phyloP scores from a whole-genome alignment of 2,329 filamentous ascomycete species.

The Blumeria hordei region DNA sequence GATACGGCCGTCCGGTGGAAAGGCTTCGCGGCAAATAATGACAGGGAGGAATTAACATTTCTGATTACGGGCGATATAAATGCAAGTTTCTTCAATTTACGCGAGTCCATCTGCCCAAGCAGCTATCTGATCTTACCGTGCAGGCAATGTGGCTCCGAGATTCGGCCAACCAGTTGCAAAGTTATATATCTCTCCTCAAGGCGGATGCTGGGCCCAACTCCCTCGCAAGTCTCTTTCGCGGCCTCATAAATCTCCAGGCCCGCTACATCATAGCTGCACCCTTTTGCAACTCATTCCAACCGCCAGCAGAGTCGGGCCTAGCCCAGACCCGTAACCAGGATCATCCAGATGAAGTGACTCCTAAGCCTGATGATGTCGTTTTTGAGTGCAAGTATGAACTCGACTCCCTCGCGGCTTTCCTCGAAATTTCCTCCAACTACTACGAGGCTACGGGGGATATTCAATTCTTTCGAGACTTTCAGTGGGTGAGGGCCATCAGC shows the following conservation, averaged over 20 bases:
- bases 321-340: constrained; percentile 30
- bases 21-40: constrained; percentile 29
- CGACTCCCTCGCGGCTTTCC: constrained; percentile 69
- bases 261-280: constrained; percentile 41
- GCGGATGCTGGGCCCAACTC: constrained; percentile 28
- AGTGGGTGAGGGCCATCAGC: constrained; percentile 51
- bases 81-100: constrained; percentile 1
- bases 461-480: constrained; percentile 45
- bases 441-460: constrained; percentile 46
- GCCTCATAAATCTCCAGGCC: constrained; percentile 47
- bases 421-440: constrained; percentile 63
- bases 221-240: constrained; percentile 41
- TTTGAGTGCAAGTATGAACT: constrained; percentile 97
- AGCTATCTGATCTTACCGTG: constrained; percentile 34
- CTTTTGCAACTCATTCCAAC: constrained; percentile 82
- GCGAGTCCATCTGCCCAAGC: constrained; percentile 20
- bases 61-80: constrained; percentile 29
- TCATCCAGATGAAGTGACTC: constrained; percentile 34
- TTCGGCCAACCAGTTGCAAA: constrained; percentile 52
- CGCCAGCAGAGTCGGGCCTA: constrained; percentile 51
- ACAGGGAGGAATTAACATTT: constrained; percentile 37
- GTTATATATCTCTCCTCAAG: constrained; percentile 36
- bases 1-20: constrained; percentile 51
- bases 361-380: constrained; percentile 50
- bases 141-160: constrained; percentile 83